Evolutionary conservation across 805 yeast genomes (phyloP).

Genomic region (Metschnikowia shivogae): DNA sequence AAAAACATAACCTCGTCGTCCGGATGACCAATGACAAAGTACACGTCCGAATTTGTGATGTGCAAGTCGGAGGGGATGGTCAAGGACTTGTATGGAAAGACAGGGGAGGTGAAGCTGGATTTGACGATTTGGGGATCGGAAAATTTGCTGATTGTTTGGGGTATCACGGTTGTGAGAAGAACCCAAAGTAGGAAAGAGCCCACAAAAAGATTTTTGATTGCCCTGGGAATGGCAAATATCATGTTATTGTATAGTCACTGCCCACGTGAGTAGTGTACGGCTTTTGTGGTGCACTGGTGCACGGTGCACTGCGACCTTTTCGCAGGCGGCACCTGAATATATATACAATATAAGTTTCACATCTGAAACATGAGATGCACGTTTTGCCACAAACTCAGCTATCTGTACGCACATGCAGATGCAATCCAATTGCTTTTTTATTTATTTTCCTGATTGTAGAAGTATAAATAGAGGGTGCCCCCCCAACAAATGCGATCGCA

Average conservation of each 20-base stretch:
- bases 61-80: constrained; percentile 31
- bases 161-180: constrained; percentile 35
- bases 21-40: constrained; percentile 84
- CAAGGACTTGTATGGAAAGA: constrained; percentile 36
- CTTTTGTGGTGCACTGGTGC: not conserved
- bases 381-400: not conserved
- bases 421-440: not conserved
- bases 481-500: too few relatives aligned
- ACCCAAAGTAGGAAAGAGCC: constrained; percentile 36
- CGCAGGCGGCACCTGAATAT: not conserved
- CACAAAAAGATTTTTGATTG: constrained; percentile 14
- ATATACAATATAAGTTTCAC: not conserved
- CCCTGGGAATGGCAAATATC: constrained; percentile 10
- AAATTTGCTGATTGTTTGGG: constrained; percentile 32
- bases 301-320: not conserved
- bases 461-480: not conserved
- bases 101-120: constrained; percentile 19
- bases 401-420: not conserved
- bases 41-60: constrained; percentile 35
- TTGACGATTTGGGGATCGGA: constrained; percentile 26
- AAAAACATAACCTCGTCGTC: constrained; percentile 99
- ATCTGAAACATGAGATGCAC: not conserved
- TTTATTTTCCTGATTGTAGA: too few relatives aligned
- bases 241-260: not conserved
- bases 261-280: not conserved